Evolutionary conservation across 2,329 filamentous ascomycete species (phyloP).

Genomic region (Pseudocercospora ulei): DNA sequence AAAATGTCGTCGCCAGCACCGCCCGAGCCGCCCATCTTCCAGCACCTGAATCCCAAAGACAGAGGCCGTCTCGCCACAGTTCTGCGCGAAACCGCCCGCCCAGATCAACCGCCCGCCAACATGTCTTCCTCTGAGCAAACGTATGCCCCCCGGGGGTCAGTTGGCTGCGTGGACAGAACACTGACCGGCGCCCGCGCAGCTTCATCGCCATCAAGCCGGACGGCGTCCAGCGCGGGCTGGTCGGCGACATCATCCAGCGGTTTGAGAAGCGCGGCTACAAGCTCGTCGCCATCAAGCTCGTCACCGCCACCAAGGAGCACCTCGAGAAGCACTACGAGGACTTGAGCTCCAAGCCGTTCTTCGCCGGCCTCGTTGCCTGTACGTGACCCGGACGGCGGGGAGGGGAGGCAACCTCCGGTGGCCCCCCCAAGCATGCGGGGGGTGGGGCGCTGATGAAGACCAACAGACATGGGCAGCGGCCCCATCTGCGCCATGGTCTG

Average conservation of each 20-base stretch:
- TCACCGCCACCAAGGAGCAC: constrained; percentile 80
- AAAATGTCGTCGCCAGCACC: constrained; percentile 8
- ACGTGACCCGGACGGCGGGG: constrained; percentile 36
- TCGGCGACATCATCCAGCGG: constrained; percentile 94
- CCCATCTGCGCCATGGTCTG: constrained; percentile 99
- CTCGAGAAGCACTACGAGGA: constrained; percentile 97
- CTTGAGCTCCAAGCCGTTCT: constrained; percentile 91
- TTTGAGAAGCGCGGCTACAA: constrained; percentile 99
- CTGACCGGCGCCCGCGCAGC: constrained; percentile 44
- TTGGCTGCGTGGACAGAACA: constrained; percentile 7
- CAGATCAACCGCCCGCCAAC: constrained; percentile 29
- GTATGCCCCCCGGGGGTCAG: too few relatives aligned
- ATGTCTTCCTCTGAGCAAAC: constrained; percentile 68
- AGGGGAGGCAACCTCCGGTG: too few relatives aligned
- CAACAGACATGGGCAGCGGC: constrained; percentile 77
- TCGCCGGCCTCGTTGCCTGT: constrained; percentile 87
- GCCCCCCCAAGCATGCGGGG: too few relatives aligned
- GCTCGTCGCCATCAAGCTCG: constrained; percentile 94
- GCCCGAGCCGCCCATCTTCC: constrained; percentile 39
- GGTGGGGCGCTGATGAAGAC: not conserved
- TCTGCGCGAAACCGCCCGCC: constrained; percentile 25
- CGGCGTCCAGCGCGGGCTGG: constrained; percentile 97
- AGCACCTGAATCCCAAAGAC: constrained; percentile 43
- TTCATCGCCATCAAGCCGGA: constrained; percentile 99
- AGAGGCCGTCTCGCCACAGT: constrained; percentile 37